Percentiles rank a stretch among this genome's conserved stretches.
phyloP scores from a whole-genome alignment of 2,329 filamentous ascomycete species.

The Clonostachys chloroleuca region DNA sequence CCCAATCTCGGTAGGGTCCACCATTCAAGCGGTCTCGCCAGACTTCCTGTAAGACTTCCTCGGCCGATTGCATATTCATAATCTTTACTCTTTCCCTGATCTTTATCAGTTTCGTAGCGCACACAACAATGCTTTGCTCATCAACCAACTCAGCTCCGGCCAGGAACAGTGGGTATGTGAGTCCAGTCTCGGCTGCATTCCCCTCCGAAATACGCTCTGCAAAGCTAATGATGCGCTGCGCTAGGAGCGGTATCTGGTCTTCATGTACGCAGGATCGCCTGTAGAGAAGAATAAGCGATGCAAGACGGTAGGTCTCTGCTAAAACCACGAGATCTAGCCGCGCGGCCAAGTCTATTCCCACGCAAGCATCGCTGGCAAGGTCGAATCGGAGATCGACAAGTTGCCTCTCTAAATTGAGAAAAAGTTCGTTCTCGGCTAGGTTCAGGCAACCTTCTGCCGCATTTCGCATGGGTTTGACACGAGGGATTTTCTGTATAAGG shows the following conservation, averaged over 20 bases:
- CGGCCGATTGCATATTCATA: conserved; percentile 4
- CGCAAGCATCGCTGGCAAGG: neutral
- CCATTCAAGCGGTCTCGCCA: conserved; percentile 4
- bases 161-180: neutral
- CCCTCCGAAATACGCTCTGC: conserved; percentile 1
- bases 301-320: conserved; percentile 3
- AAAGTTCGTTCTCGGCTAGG: neutral
- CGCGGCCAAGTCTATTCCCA: neutral
- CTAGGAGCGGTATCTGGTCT: neutral
- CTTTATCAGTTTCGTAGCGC: neutral
- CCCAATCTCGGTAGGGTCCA: neutral
- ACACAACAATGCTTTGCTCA: neutral
- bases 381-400: neutral
- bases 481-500: neutral
- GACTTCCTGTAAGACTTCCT: conserved; percentile 4
- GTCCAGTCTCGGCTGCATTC: neutral
- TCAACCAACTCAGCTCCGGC: neutral
- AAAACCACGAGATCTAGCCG: neutral
- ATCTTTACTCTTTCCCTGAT: conserved; percentile 2
- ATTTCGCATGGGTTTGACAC: neutral
- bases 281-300: conserved; percentile 6
- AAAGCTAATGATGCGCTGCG: neutral
- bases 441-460: neutral
- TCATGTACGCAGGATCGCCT: neutral
- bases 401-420: neutral